Evolutionary conservation across 2,329 filamentous ascomycete genomes (phyloP).

Genomic region (Sarocladium strictum): DNA sequence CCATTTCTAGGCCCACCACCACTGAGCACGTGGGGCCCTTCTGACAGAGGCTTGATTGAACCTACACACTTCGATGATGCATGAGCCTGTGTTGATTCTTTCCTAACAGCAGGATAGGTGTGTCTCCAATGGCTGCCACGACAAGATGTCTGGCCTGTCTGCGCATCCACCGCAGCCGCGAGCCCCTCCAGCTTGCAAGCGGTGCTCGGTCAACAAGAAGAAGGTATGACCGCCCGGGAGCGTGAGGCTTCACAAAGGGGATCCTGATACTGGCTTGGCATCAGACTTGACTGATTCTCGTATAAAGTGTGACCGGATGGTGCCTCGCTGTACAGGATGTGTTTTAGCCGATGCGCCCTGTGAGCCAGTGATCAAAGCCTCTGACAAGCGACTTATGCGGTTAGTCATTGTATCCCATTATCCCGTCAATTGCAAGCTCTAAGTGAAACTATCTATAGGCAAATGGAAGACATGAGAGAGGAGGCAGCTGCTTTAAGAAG

Average conservation of each 20-base stretch:
- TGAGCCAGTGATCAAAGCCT: background rate
- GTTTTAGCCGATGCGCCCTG: background rate
- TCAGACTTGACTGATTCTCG: background rate
- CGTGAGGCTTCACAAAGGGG: too few relatives aligned
- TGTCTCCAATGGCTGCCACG: background rate
- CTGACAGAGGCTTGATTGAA: background rate
- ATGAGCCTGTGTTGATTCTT: background rate
- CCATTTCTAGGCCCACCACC: background rate
- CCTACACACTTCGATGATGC: background rate
- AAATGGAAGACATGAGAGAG: background rate
- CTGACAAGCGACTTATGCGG: background rate
- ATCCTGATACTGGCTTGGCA: background rate
- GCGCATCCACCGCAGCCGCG: background rate
- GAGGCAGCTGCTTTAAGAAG: background rate
- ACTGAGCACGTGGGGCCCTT: background rate
- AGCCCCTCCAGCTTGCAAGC: background rate
- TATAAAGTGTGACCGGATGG: background rate
- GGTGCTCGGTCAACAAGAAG: slow-evolving; percentile 2
- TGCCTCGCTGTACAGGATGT: background rate
- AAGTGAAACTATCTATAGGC: background rate
- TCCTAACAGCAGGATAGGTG: background rate
- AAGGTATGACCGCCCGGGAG: too few relatives aligned
- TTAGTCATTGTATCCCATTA: background rate
- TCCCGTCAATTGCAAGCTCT: background rate
- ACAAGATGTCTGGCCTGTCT: background rate